Conservation (phyloP, 768 basidiomycete species). For the Lactifluus pinguis region DNA sequence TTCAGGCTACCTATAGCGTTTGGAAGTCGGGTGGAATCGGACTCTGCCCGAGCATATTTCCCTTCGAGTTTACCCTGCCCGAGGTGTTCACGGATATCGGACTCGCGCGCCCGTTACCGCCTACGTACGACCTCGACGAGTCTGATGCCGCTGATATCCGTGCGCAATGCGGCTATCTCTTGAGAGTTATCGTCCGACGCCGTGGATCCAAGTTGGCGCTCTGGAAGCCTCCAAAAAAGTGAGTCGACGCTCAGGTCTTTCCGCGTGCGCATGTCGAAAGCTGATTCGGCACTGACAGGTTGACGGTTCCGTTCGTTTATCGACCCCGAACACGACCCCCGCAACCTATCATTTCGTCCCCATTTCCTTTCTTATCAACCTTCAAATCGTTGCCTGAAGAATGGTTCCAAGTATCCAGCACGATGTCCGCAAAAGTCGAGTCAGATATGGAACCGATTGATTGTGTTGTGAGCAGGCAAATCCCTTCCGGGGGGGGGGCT, state of each 20-base stretch:
- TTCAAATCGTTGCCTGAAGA: constrained; percentile 59
- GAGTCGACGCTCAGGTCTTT: constrained; percentile 10
- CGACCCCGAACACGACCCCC: constrained; percentile 46
- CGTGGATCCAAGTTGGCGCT: constrained; percentile 33
- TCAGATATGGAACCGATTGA: constrained; percentile 34
- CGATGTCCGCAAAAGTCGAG: constrained; percentile 31
- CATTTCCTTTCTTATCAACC: constrained; percentile 43
- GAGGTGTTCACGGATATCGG: constrained; percentile 6
- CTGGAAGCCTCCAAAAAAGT: constrained; percentile 42
- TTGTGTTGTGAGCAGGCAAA: constrained; percentile 38
- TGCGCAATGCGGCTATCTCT: constrained; percentile 34
- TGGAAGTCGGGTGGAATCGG: constrained; percentile 15
- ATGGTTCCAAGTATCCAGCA: constrained; percentile 44
- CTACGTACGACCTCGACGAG: constrained; percentile 36
- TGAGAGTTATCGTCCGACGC: constrained; percentile 35
- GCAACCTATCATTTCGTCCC: constrained; percentile 39
- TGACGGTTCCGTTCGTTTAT: constrained; percentile 44
- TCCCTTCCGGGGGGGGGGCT: background rate
- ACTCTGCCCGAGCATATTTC: constrained; percentile 28
- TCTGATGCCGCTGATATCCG: constrained; percentile 26
- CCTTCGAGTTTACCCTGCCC: constrained; percentile 31
- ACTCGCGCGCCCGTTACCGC: constrained; percentile 30
- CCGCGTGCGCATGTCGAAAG: background rate
- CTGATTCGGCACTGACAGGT: constrained; percentile 20
- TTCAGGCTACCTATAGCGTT: constrained; percentile 8